Evolutionary conservation across 2,329 filamentous ascomycete genomes (phyloP).

Genomic region (Westerdykella ornata): DNA sequence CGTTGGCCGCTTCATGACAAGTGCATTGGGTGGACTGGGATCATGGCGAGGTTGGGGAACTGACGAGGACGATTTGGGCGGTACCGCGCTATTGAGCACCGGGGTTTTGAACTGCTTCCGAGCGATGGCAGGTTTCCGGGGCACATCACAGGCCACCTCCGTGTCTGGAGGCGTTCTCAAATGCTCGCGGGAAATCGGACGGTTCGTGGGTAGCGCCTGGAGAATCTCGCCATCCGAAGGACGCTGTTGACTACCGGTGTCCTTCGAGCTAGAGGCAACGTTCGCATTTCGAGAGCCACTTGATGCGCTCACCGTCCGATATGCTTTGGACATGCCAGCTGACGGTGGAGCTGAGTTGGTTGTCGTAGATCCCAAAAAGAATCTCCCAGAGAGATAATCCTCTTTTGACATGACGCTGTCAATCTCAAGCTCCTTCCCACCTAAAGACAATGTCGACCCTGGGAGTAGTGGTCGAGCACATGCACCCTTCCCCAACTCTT

Average conservation of each 20-base stretch:
- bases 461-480: conserved; percentile 52
- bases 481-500: conserved; percentile 54
- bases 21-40: conserved; percentile 51
- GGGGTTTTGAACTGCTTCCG: conserved; percentile 57
- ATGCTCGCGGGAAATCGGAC: no score
- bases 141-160: not conserved
- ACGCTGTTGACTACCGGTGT: not conserved
- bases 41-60: conserved; percentile 59
- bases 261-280: not conserved
- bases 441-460: conserved; percentile 56
- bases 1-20: conserved; percentile 60
- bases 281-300: not conserved
- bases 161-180: no score
- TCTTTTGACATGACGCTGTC: conserved; percentile 55
- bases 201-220: no score
- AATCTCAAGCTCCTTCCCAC: conserved; percentile 63
- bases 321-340: not conserved
- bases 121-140: conserved; percentile 9
- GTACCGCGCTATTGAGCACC: conserved; percentile 48
- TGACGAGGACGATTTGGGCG: conserved; percentile 43
- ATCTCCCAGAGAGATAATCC: conserved; percentile 50
- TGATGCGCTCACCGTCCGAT: not conserved
- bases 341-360: not conserved
- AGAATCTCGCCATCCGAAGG: no score
- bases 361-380: conserved; percentile 35